A percentile compares a stretch with the other conserved stretches of the same genome.
Evolutionary conservation across 1,284 basidiomycete genomes (phyloP).

Genomic region (Xerocomus amazonicus): DNA sequence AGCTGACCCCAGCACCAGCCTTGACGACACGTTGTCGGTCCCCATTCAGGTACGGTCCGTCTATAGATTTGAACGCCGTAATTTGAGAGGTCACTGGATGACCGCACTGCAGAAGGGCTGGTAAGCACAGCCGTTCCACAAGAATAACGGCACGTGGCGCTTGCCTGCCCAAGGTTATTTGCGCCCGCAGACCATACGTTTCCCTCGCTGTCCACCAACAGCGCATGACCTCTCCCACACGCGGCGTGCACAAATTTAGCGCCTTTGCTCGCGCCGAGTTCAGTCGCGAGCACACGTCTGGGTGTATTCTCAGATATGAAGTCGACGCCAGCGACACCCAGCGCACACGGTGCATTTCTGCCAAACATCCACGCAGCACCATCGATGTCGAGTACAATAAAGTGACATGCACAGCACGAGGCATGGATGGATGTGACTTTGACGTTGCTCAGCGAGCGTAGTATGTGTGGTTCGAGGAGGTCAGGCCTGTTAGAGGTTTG

Average conservation of each 20-base stretch:
- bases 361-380: slow-evolving; percentile 88
- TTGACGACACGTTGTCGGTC: slow-evolving; percentile 64
- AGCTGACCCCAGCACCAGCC: slow-evolving; percentile 79
- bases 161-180: slow-evolving; percentile 81
- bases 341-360: slow-evolving; percentile 61
- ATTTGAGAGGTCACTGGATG: slow-evolving; percentile 63
- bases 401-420: slow-evolving; percentile 70
- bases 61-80: slow-evolving; percentile 59
- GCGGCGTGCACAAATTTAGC: slow-evolving; percentile 79
- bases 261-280: slow-evolving; percentile 57
- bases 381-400: slow-evolving; percentile 68
- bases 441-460: slow-evolving; percentile 84
- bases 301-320: slow-evolving; percentile 72
- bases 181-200: slow-evolving; percentile 81
- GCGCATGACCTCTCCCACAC: slow-evolving; percentile 76
- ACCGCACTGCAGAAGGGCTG: slow-evolving; percentile 57
- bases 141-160: slow-evolving; percentile 17
- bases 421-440: slow-evolving; percentile 69
- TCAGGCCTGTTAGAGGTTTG: slow-evolving; percentile 48
- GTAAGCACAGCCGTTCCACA: neutral
- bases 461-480: slow-evolving; percentile 80
- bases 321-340: slow-evolving; percentile 55
- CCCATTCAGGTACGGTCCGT: slow-evolving; percentile 51
- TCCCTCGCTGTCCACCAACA: slow-evolving; percentile 81
- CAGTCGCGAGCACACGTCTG: slow-evolving; percentile 54